Evolutionary conservation across 352 stramenopile species (phyloP).

Genomic region (Pythium vanterpoolii): DNA sequence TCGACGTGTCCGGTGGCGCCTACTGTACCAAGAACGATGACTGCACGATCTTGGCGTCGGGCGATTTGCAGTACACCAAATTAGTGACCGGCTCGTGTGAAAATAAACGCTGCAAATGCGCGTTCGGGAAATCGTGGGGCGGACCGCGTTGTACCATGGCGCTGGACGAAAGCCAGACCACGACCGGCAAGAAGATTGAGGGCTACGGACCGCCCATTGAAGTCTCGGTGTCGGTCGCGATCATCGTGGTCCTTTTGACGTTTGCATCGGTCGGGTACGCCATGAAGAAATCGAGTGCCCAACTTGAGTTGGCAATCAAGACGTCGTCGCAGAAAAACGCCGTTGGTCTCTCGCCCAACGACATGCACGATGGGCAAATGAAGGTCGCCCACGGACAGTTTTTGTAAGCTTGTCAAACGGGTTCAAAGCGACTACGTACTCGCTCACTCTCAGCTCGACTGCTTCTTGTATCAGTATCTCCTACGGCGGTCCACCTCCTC

Average conservation of each 20-base stretch:
- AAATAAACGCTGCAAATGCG: conserved; percentile 47
- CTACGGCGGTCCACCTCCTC: not conserved
- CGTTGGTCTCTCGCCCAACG: conserved; percentile 11
- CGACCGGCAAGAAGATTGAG: not conserved
- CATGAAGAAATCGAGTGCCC: not conserved
- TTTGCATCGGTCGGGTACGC: conserved; percentile 11
- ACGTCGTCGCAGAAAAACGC: conserved; percentile 13
- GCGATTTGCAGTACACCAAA: conserved; percentile 14
- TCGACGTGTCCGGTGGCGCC: conserved; percentile 26
- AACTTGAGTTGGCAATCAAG: conserved; percentile 11
- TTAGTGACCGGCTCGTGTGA: conserved; percentile 51
- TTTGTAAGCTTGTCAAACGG: not conserved
- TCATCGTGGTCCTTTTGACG: conserved; percentile 6
- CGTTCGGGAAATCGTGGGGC: conserved; percentile 33
- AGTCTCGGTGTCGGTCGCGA: not conserved
- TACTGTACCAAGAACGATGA: conserved; percentile 31
- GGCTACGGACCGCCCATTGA: conserved; percentile 14
- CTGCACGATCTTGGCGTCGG: conserved; percentile 25
- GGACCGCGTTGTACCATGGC: conserved; percentile 32
- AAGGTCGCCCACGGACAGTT: conserved; percentile 16
- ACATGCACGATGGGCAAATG: not conserved
- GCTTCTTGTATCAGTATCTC: conserved; percentile 12
- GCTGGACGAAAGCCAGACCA: conserved; percentile 23
- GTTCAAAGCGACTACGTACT: not conserved
- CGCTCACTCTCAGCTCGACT: not conserved